Base-by-base conservation (phyloP, 345 rosid genomes). In the Zanthoxylum bungeanum region DNA sequence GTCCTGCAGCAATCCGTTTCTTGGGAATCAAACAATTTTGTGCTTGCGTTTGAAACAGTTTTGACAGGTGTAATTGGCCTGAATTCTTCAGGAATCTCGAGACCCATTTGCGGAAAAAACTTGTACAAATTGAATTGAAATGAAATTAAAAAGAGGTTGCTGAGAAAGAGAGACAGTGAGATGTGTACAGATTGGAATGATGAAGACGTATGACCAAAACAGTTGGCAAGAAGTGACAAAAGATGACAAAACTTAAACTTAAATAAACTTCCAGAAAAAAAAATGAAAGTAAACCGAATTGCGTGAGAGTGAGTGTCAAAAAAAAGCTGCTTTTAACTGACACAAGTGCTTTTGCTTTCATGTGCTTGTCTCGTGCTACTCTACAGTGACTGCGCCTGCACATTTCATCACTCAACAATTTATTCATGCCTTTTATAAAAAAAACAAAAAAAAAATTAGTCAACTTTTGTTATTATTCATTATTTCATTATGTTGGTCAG, bases 81-180 rank as follows among this genome's bases (percentile, higher is more conserved):
- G 59, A 51, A 66, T 50, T 66, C 60, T 51, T 66, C 70, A 2
- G 58, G 6, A 34, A 66, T 66, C 30, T 66, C 60, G 5, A 22
- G n/a, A 33, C 59, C 70, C 70, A 66, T 66, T 49, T 28, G 60
- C n/a, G 4, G 60, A 55, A 42, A 40, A 3, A 12, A 40, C 0
- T n/a, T 40, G 6, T 34, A 40, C 12, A 40, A 40, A 40, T 40
- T 44, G 0, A 44, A 19, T 44, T 14, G n/a, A 44, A 44, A 44
- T 44, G 19, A 44, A 44, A 44, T 17, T 17, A 44, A 14, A 5
- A 14, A 44, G 49, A 14, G n/a, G n/a, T n/a, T n/a, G n/a, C 5
- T 56, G 36, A 4, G 36, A 31, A 56, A 4, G 60, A 27, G 60
- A 14, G 49, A 14, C n/a, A n/a, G n/a, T 14, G 49, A 44, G 49